Base-by-base conservation (phyloP, 2,329 filamentous ascomycete species). In the Onygenales sp. region DNA sequence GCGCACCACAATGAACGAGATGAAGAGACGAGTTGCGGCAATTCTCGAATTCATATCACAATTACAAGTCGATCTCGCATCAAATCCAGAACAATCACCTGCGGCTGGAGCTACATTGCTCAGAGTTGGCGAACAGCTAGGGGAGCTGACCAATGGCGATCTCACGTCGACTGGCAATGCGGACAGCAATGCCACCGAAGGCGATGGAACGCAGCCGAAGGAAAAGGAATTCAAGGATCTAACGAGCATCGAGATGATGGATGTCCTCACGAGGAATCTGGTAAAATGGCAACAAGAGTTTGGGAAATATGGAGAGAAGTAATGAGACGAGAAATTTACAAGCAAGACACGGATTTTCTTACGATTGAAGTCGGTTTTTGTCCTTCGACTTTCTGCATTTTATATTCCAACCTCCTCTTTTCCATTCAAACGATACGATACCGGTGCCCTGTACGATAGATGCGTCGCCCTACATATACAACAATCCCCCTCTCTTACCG, bases 11-110 rank as follows among this genome's bases (percentile, higher is more conserved):
- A 87, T 94, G 84, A 85, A 85, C 55, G 90, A 95, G 65, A 90
- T 95, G 82, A 88, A 87, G 70, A 83, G 87, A 58, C 85, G 89
- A 8, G 88, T 91, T 5, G 82, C 87, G 3, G 86, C 82, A 17
- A 94, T 96, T 65, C 78, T 95, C 55, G 89, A 93, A 61, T 96
- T 92, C 64, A 95, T 96, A 58, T 85, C 87, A 3, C 83, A 88
- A 59, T 92, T 89, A 54, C 90, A 96, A 67, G 78, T 95, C 6
- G 91, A 96, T 63, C 80, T 95, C 70, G 89, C 88, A 1, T 83
- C 81, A 33, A 68, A 70, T 72, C 56, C 76, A 70, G 75, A 62
- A 69, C 76, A 58, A 65, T 73, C 59, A 58, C 72, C 59, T 61
- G 59, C 49, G 42, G 59, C 54, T 49, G 67, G 62, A 59, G 62